Evolutionary conservation across 192 early-diverging fungal species (phyloP).

Genomic region (Geranomyces variabilis): DNA sequence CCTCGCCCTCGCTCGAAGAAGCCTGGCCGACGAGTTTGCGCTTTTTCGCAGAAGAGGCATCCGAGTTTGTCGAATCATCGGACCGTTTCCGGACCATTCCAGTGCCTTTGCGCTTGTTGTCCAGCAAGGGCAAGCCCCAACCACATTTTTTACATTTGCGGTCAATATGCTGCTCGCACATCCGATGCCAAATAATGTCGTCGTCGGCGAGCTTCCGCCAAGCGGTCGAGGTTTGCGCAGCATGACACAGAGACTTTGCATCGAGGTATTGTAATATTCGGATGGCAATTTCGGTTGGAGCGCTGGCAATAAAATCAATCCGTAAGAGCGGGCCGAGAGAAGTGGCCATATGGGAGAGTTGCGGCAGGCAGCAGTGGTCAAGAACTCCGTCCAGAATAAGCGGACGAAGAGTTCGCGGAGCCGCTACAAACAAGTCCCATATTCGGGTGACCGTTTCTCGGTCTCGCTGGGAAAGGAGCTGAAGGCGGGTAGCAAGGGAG

Average conservation of each 20-base stretch:
- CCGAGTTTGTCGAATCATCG: neutral
- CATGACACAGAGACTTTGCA: slow-evolving; percentile 85
- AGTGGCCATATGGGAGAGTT: slow-evolving; percentile 80
- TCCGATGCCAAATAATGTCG: slow-evolving; percentile 92
- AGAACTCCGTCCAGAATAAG: slow-evolving; percentile 62
- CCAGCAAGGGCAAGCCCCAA: slow-evolving; percentile 91
- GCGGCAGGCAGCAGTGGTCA: slow-evolving; percentile 80
- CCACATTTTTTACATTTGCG: slow-evolving; percentile 94
- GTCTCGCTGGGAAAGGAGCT: slow-evolving; percentile 12
- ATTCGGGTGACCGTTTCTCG: slow-evolving; percentile 13
- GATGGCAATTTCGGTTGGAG: slow-evolving; percentile 80
- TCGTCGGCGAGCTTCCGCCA: slow-evolving; percentile 91
- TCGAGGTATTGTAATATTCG: slow-evolving; percentile 90
- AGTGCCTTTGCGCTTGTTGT: slow-evolving; percentile 55
- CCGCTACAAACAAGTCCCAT: slow-evolving; percentile 11
- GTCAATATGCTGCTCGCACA: slow-evolving; percentile 98
- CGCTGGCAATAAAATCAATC: slow-evolving; percentile 79
- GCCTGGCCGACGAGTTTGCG: neutral
- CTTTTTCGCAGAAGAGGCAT: neutral
- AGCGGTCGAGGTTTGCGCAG: slow-evolving; percentile 79
- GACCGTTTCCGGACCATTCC: neutral
- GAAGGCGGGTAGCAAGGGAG: neutral
- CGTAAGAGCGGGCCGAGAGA: slow-evolving; percentile 72
- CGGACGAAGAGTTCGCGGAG: slow-evolving; percentile 16
- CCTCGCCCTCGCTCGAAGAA: too few relatives aligned